phyloP scores from a whole-genome alignment of 2,329 filamentous ascomycete species.

The Talaromyces sp. region DNA sequence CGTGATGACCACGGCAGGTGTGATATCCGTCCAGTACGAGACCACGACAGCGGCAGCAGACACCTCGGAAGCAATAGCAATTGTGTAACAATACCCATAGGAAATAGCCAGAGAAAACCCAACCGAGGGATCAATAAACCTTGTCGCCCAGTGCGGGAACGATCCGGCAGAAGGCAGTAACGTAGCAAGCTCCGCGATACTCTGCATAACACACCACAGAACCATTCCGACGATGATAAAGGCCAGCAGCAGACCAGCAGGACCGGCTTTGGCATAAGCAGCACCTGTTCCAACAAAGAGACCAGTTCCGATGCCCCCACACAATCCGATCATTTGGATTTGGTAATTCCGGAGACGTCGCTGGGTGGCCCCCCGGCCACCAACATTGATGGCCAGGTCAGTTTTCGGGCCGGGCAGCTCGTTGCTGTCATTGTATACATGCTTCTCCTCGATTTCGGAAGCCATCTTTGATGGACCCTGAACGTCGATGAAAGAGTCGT shows the following conservation, averaged over 20 bases:
- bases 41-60: slow-evolving; percentile 84
- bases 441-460: slow-evolving; percentile 8
- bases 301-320: slow-evolving; percentile 57
- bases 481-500: background rate
- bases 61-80: slow-evolving; percentile 74
- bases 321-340: slow-evolving; percentile 48
- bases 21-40: slow-evolving; percentile 67
- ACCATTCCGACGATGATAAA: slow-evolving; percentile 66
- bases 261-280: slow-evolving; percentile 51
- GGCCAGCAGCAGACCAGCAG: slow-evolving; percentile 52
- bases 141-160: slow-evolving; percentile 84
- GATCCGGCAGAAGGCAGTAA: slow-evolving; percentile 87
- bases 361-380: slow-evolving; percentile 32
- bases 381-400: slow-evolving; percentile 32
- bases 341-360: slow-evolving; percentile 34
- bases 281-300: slow-evolving; percentile 54
- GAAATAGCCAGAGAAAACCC: slow-evolving; percentile 73
- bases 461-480: slow-evolving; percentile 1
- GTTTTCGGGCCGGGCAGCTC: slow-evolving; percentile 19
- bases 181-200: slow-evolving; percentile 83
- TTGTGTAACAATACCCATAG: slow-evolving; percentile 81
- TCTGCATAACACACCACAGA: slow-evolving; percentile 86
- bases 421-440: background rate
- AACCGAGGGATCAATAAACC: slow-evolving; percentile 88
- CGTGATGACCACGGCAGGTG: slow-evolving; percentile 68